A percentile compares a stretch with the other conserved stretches of the same genome.
phyloP scores from a whole-genome alignment of 2,329 filamentous ascomycete genomes.

The Tolypocladium pustulatum region DNA sequence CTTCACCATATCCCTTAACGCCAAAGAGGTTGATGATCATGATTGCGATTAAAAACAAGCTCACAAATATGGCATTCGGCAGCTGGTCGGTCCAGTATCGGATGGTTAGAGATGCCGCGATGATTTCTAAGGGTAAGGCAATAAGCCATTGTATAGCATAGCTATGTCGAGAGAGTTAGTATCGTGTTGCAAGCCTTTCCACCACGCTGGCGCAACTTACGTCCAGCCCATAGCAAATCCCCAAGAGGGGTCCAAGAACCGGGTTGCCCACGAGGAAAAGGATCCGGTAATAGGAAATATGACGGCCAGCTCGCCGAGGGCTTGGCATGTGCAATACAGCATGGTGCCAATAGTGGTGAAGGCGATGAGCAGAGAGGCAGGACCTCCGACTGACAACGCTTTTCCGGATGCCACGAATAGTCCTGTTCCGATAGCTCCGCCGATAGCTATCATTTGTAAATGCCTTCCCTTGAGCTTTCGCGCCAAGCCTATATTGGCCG shows the following conservation, averaged over 20 bases:
- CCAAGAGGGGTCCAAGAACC: conserved; percentile 89
- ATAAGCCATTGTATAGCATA: conserved; percentile 85
- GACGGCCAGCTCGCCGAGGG: conserved; percentile 87
- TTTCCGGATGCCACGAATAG: conserved; percentile 77
- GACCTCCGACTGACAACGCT: conserved; percentile 64
- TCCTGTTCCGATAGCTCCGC: conserved; percentile 82
- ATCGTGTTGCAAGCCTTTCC: background rate
- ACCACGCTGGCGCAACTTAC: conserved; percentile 29
- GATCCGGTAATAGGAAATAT: conserved; percentile 85
- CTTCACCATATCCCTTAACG: conserved; percentile 80
- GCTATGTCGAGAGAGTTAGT: conserved; percentile 25
- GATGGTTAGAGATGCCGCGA: conserved; percentile 76
- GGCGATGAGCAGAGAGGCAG: conserved; percentile 67
- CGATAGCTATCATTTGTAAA: conserved; percentile 95
- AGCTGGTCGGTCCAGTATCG: conserved; percentile 63
- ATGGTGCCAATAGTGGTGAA: conserved; percentile 72
- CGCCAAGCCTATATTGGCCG: conserved; percentile 64
- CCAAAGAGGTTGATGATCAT: conserved; percentile 79
- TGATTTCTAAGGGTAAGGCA: conserved; percentile 74
- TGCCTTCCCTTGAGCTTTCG: conserved; percentile 74
- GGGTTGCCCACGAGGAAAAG: conserved; percentile 83
- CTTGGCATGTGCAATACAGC: conserved; percentile 87
- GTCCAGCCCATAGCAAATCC: conserved; percentile 96
- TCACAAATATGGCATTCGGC: conserved; percentile 66
- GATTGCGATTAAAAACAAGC: conserved; percentile 71